phyloP scores from a whole-genome alignment of 73 alveolate species.

The Stentor coeruleus region DNA sequence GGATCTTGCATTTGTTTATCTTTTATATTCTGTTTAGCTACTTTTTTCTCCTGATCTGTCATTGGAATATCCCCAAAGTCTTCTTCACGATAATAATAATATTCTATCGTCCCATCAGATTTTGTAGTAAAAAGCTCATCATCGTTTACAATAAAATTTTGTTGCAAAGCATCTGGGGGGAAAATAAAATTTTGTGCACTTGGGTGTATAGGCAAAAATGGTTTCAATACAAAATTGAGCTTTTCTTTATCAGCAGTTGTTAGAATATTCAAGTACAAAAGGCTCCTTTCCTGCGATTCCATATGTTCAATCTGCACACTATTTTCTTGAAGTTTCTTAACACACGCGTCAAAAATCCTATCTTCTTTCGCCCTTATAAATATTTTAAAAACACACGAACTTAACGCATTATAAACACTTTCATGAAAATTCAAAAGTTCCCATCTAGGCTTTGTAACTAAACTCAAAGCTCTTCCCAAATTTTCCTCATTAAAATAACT shows the following conservation, averaged over 20 bases:
- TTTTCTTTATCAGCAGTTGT: neutral
- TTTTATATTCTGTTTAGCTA: neutral
- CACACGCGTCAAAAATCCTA: neutral
- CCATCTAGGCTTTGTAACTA: neutral
- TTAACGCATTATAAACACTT: conserved; percentile 7
- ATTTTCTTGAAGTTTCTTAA: neutral
- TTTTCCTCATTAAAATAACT: neutral
- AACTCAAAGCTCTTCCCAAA: neutral
- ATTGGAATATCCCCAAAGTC: neutral
- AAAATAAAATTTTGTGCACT: neutral
- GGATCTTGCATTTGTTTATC: neutral
- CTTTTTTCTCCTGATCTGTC: neutral
- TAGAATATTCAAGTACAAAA: neutral
- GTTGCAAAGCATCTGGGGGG: neutral
- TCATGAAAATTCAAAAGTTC: neutral
- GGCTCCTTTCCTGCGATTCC: conserved; percentile 6
- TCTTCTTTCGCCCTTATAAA: neutral
- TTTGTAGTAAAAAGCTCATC: neutral
- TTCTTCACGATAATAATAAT: conserved; percentile 18
- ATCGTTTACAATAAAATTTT: neutral
- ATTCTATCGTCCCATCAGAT: neutral
- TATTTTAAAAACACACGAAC: neutral
- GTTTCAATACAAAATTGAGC: neutral
- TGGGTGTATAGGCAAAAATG: neutral
- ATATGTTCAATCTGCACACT: neutral